Evolutionary conservation across 495 filamentous ascomycete species (phyloP), one percentile per base, ranked within the genome.

Genomic region (Hyphodiscus hymeniophilus): DNA sequence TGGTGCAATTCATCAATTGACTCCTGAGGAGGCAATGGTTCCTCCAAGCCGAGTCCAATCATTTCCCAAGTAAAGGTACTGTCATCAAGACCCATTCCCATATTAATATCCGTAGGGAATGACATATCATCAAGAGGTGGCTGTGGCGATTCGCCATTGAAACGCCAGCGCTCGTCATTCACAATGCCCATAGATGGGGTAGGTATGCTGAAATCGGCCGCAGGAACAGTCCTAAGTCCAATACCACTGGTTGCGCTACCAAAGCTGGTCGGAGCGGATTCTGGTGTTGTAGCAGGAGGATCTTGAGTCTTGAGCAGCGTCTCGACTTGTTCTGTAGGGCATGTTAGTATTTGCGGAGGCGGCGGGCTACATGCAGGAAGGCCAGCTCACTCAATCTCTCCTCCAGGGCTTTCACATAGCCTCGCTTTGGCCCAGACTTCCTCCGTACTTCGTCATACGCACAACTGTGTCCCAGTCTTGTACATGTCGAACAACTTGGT

Each of bases 371-470:
- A n/a, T n/a, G n/a, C n/a, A n/a, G n/a, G n/a, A n/a, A n/a, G n/a
- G n/a, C n/a, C 43, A 48, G 63, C 80, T 62, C 73, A 96, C 91
- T 89, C 59, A 99, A 67, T 58, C 94, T 79, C 49, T 94, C 91
- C 68, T 97, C 94, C 61, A 99, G 63, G 44, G 90, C 88, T 72
- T 97, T 99, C 48, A 99, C 94, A 66, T 99, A 97, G 51, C 92
- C 92, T 61, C 94, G 77, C 70, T 97, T 99, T 3, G 92, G 92
- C 7, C 92, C 92, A 64, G 92, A 97, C 75, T 99, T 99, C 68
- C 89, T 87, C 61, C 92, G 79, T 42, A 90, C 83, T 67, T 99
- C 92, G 67, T 97, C 92, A 60, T 96, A 99, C 11, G 86, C 79
- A 70, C 92, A 99, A 46, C 81, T 81, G 67, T 99, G 92, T 31